These are phyloP conservation scores for Nymphaea thermarum DNA, from an alignment of 164 flowering plant genomes.

Conservation along the genomic window DNA sequence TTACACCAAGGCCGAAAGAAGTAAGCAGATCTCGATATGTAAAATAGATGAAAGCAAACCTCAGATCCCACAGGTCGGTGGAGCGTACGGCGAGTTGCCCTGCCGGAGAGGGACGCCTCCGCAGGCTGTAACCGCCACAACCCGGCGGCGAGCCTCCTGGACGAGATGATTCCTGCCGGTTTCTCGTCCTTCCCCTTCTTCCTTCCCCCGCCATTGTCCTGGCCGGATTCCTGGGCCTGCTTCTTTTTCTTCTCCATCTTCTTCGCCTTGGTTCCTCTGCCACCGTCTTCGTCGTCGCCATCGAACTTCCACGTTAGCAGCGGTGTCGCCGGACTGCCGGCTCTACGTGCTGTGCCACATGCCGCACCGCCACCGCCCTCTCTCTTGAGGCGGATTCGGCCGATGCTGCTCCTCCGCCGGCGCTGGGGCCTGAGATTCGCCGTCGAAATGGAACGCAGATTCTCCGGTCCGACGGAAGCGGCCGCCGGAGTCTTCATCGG, in stretches of 20 bases:
- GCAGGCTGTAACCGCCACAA: conserved; percentile 56
- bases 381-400: conserved; percentile 19
- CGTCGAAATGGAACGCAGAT: conserved; percentile 17
- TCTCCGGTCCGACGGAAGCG: neutral
- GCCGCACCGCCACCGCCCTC: conserved; percentile 13
- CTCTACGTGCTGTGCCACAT: conserved; percentile 6
- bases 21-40: neutral
- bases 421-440: conserved; percentile 12
- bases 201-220: conserved; percentile 9
- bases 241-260: neutral
- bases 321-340: conserved; percentile 78
- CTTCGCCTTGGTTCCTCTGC: neutral
- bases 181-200: conserved; percentile 16
- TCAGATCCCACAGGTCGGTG: neutral
- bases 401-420: conserved; percentile 4
- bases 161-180: conserved; percentile 29
- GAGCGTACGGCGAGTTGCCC: neutral
- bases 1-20: neutral
- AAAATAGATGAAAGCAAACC: neutral
- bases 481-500: conserved; percentile 14
- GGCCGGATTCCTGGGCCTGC: conserved; percentile 7
- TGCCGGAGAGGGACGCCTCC: conserved; percentile 2
- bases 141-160: conserved; percentile 78
- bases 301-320: conserved; percentile 67
- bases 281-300: conserved; percentile 28